Conservation (phyloP, 2,329 filamentous ascomycete species). For the Malbranchea zuffiana region DNA sequence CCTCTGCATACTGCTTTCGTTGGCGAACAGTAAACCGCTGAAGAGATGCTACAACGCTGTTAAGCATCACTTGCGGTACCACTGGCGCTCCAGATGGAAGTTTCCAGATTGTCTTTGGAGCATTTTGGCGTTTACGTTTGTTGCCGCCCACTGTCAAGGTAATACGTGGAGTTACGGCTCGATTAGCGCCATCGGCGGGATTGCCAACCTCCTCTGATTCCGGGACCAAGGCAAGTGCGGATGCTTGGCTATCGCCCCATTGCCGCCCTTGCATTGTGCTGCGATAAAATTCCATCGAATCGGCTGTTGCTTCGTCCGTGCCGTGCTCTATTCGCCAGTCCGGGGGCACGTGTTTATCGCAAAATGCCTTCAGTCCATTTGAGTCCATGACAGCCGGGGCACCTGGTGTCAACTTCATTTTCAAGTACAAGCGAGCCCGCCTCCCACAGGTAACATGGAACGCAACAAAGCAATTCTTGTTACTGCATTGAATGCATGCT, state of each 20-base stretch:
- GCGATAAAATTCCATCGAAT: slow-evolving; percentile 82
- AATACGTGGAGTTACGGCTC: slow-evolving; percentile 37
- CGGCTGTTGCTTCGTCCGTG: slow-evolving; percentile 65
- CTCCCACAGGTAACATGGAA: slow-evolving; percentile 96
- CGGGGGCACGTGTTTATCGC: slow-evolving; percentile 82
- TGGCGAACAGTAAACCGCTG: slow-evolving; percentile 74
- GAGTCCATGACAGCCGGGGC: slow-evolving; percentile 66
- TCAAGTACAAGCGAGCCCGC: slow-evolving; percentile 73
- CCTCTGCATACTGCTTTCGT: slow-evolving; percentile 82
- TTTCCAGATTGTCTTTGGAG: slow-evolving; percentile 69
- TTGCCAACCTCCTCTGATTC: slow-evolving; percentile 50
- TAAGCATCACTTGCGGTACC: slow-evolving; percentile 78
- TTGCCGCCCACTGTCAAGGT: slow-evolving; percentile 46
- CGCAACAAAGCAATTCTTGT: slow-evolving; percentile 92
- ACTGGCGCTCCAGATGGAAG: slow-evolving; percentile 89
- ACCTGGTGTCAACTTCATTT: slow-evolving; percentile 90
- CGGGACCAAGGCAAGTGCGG: slow-evolving; percentile 70
- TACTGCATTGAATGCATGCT: slow-evolving; percentile 94
- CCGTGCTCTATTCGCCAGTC: slow-evolving; percentile 83
- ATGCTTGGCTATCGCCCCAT: slow-evolving; percentile 83
- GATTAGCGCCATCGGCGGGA: slow-evolving; percentile 34
- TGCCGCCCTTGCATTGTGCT: slow-evolving; percentile 76
- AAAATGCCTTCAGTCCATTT: slow-evolving; percentile 84
- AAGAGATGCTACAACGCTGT: slow-evolving; percentile 72
- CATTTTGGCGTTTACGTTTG: slow-evolving; percentile 45